A percentile compares a stretch with the other conserved stretches of the same genome.
Evolutionary conservation across 768 basidiomycete species (phyloP).

Genomic region (Leccinum uliginosum): DNA sequence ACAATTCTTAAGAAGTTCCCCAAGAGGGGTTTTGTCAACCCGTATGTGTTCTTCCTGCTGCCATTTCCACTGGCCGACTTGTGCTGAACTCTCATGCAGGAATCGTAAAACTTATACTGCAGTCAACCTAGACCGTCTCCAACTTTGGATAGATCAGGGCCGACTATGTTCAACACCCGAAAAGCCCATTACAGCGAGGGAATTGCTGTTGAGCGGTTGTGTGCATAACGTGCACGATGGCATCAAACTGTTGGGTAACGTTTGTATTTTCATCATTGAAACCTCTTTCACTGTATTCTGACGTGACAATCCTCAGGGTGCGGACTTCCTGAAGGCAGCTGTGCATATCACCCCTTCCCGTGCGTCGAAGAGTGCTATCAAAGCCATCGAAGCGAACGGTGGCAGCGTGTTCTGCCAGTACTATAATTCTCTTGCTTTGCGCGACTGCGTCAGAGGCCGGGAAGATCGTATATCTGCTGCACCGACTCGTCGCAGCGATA

Average conservation of each 20-base stretch:
- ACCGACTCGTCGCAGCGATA: constrained; percentile 83
- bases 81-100: constrained; percentile 37
- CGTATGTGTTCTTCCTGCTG: constrained; percentile 46
- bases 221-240: constrained; percentile 88
- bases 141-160: constrained; percentile 86
- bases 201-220: constrained; percentile 81
- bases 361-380: constrained; percentile 82
- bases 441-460: constrained; percentile 70
- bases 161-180: constrained; percentile 73
- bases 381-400: constrained; percentile 75
- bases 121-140: constrained; percentile 83
- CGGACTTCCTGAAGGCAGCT: constrained; percentile 58
- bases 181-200: constrained; percentile 82
- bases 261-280: constrained; percentile 33
- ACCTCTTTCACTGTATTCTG: neutral
- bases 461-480: constrained; percentile 70
- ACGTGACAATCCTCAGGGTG: constrained; percentile 43
- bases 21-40: constrained; percentile 91
- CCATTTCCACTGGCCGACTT: neutral
- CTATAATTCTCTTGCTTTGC: constrained; percentile 82
- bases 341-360: constrained; percentile 81
- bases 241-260: constrained; percentile 85
- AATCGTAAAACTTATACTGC: constrained; percentile 74
- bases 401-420: constrained; percentile 88
- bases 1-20: constrained; percentile 88